These are phyloP conservation scores for Colletotrichum orchidophilum DNA, from an alignment of 2,329 filamentous ascomycete genomes.

Conservation along the genomic window DNA sequence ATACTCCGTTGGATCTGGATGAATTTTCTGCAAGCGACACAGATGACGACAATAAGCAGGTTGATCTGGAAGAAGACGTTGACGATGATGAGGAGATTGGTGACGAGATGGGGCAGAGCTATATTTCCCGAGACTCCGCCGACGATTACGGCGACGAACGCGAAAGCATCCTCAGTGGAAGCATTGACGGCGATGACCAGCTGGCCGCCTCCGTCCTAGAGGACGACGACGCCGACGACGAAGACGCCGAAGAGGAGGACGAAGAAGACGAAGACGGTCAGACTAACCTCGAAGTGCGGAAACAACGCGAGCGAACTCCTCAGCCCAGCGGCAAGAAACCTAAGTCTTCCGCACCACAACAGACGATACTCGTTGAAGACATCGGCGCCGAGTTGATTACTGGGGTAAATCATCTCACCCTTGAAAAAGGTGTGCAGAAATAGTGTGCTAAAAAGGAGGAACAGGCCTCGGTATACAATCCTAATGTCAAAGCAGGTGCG, in stretches of 20 bases:
- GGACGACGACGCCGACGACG: conserved; percentile 45
- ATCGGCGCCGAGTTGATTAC: conserved; percentile 67
- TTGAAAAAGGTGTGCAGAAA: conserved; percentile 51
- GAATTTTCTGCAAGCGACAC: conserved; percentile 89
- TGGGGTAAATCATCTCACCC: conserved; percentile 62
- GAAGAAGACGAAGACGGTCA: conserved; percentile 48
- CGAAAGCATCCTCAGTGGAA: conserved; percentile 54
- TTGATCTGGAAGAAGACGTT: conserved; percentile 61
- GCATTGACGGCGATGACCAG: conserved; percentile 54
- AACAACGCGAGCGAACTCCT: conserved; percentile 28
- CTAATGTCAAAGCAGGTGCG: conserved; percentile 29
- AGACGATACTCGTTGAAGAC: conserved; percentile 51
- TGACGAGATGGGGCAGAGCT: conserved; percentile 62
- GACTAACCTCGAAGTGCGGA: conserved; percentile 45
- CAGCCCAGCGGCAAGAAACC: conserved; percentile 25
- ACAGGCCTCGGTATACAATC: conserved; percentile 31
- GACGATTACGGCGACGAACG: conserved; percentile 55
- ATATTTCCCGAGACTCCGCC: conserved; percentile 61
- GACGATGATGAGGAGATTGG: conserved; percentile 54
- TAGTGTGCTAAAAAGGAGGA: conserved; percentile 35
- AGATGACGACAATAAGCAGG: conserved; percentile 61
- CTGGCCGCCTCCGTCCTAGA: conserved; percentile 53
- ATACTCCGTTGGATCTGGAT: conserved; percentile 82
- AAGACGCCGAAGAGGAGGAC: conserved; percentile 45
- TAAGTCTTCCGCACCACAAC: conserved; percentile 33